phyloP scores from a whole-genome alignment of 1,139 yeast species.

The Maudiozyma humilis region DNA sequence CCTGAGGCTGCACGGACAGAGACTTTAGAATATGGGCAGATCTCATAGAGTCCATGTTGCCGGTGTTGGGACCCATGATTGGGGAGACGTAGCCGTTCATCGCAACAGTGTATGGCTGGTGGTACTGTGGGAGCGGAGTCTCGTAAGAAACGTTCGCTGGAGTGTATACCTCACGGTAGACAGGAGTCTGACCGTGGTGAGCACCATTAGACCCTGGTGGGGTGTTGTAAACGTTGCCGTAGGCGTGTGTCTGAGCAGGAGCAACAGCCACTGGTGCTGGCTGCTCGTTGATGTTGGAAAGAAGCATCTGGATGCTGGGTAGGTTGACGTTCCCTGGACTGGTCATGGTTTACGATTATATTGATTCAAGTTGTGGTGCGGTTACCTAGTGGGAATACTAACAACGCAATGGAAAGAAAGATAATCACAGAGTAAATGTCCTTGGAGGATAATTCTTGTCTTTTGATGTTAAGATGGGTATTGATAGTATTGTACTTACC shows the following conservation, averaged over 20 bases:
- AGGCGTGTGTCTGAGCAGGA: neutral
- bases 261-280: neutral
- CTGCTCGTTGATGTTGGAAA: slow-evolving; percentile 2
- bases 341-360: slow-evolving; percentile 3
- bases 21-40: slow-evolving; percentile 2
- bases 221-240: neutral
- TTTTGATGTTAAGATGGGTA: no score
- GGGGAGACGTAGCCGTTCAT: slow-evolving; percentile 2
- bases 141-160: neutral
- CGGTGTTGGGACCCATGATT: neutral
- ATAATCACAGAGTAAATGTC: no score
- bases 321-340: slow-evolving; percentile 2
- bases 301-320: slow-evolving; percentile 3
- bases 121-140: slow-evolving; percentile 1
- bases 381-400: no score
- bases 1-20: slow-evolving; percentile 1
- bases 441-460: no score
- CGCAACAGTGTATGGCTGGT: neutral
- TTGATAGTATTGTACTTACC: no score
- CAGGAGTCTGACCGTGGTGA: neutral
- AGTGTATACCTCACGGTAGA: neutral
- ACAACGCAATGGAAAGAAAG: no score
- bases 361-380: no score
- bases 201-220: neutral
- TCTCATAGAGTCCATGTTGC: slow-evolving; percentile 2